These are phyloP conservation scores for Sporobolomyces phaffii DNA, from an alignment of 768 basidiomycete genomes.

Conservation along the genomic window DNA sequence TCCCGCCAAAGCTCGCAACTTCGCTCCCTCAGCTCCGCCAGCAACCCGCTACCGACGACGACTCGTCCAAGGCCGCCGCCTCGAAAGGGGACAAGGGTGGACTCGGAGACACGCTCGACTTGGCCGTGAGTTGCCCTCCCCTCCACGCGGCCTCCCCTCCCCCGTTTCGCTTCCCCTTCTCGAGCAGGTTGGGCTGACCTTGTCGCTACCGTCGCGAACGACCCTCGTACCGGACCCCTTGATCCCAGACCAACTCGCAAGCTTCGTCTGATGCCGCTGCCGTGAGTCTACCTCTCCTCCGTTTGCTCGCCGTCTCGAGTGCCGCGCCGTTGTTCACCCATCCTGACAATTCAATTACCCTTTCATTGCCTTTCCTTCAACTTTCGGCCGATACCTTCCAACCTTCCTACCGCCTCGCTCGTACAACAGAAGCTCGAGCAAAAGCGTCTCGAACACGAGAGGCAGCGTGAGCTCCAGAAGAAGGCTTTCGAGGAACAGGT, in stretches of 20 bases:
- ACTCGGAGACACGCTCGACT: slow-evolving; percentile 26
- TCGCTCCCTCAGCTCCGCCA: slow-evolving; percentile 30
- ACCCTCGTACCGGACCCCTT: too few relatives aligned
- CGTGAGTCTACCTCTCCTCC: not conserved
- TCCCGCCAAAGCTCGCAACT: slow-evolving; percentile 14
- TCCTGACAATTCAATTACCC: not conserved
- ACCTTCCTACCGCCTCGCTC: not conserved
- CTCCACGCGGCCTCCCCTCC: too few relatives aligned
- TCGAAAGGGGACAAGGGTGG: slow-evolving; percentile 3
- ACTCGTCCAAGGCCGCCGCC: not conserved
- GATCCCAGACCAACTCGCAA: not conserved
- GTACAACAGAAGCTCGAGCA: slow-evolving; percentile 68
- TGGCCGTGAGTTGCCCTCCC: slow-evolving; percentile 32
- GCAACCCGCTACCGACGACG: not conserved
- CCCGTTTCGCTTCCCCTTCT: not conserved
- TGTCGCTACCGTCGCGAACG: too few relatives aligned
- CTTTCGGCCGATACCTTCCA: too few relatives aligned
- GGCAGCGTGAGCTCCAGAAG: slow-evolving; percentile 76
- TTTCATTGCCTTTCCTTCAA: not conserved
- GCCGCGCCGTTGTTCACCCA: not conserved
- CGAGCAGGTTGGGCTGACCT: too few relatives aligned
- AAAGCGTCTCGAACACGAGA: slow-evolving; percentile 83
- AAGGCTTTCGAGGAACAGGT: slow-evolving; percentile 79
- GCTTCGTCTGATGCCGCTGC: slow-evolving; percentile 10
- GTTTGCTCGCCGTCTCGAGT: not conserved